These are phyloP conservation scores for Aspergillus cavernicola DNA, from an alignment of 495 filamentous ascomycete genomes.

Conservation along the genomic window DNA sequence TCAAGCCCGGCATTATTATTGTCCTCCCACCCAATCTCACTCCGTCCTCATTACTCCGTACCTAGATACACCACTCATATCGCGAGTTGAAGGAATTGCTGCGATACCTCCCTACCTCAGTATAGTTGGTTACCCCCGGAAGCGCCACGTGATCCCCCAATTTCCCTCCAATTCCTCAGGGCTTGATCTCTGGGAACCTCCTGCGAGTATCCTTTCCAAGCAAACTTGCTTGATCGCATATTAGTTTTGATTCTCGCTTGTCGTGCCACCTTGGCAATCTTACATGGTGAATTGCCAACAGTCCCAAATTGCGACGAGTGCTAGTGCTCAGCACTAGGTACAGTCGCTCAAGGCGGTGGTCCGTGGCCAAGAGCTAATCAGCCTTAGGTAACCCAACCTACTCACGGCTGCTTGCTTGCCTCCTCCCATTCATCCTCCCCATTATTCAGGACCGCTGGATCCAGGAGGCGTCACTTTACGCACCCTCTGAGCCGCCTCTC, in stretches of 20 bases:
- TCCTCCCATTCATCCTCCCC: slow-evolving; percentile 15
- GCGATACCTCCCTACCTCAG: no score
- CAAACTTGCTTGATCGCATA: slow-evolving; percentile 13
- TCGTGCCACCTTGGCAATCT: slow-evolving; percentile 5
- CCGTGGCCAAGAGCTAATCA: slow-evolving; percentile 22
- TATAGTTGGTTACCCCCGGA: neutral
- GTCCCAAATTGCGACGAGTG: slow-evolving; percentile 12
- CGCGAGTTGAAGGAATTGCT: slow-evolving; percentile 6
- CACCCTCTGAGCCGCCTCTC: slow-evolving; percentile 9
- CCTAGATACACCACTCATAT: slow-evolving; percentile 5
- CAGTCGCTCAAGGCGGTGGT: slow-evolving; percentile 22
- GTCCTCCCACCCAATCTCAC: neutral
- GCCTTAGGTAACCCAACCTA: slow-evolving; percentile 15
- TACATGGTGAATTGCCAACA: slow-evolving; percentile 7
- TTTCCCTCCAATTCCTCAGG: slow-evolving; percentile 7
- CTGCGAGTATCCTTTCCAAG: slow-evolving; percentile 12
- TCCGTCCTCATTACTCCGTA: neutral
- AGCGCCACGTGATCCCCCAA: slow-evolving; percentile 7
- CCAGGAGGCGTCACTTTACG: slow-evolving; percentile 35
- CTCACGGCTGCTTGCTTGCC: slow-evolving; percentile 13
- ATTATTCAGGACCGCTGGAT: slow-evolving; percentile 19
- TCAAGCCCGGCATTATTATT: neutral
- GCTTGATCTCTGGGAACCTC: slow-evolving; percentile 4
- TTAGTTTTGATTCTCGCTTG: slow-evolving; percentile 8
- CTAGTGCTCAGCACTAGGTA: slow-evolving; percentile 26